Base-by-base conservation (phyloP, 805 yeast genomes). In the Yamadazyma ubonensis region DNA sequence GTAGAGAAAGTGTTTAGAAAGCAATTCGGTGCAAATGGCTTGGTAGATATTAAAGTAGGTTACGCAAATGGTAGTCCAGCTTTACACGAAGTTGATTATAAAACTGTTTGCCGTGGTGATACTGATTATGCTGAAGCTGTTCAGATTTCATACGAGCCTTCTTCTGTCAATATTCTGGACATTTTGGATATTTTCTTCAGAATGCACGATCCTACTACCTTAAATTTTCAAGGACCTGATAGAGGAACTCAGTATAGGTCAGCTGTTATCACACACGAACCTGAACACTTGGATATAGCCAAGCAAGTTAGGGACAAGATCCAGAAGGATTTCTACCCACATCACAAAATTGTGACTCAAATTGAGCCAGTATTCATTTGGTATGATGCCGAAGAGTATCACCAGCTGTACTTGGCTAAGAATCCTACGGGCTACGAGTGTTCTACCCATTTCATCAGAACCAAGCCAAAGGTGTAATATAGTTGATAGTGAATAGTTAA, bases 301-400 rank as follows among this genome's bases (percentile, higher is more conserved):
- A 46, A 62, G 38, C 52, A 58, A 19, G 67, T 72, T 2, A 73
- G 75, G 48, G 72, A 73, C 17, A 71, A 69, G 33, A 71, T 79
- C 57, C 93, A 89, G 58, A 75, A 76, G 41, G 73, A 76, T 43
- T 93, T 91, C 86, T 84, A 82, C 61, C 81, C 82, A n/a, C 70
- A 73, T 34, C 73, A 82, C 53, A 66, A 67, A 42, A 83, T 93
- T 19, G 83, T 68, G 33, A 89, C 98, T 1, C 65, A 64, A 32
- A 76, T 90, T 37, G 84, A 78, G 54, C 83, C 86, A 6, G 73
- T 88, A 32, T 58, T 68, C 36, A 71, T 70, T 43, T 93, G 86
- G 73, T 83, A 81, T 69, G 96, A 90, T 57, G 98, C 97, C n/a
- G 99, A 91, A 63, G 90, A 81, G 26, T 91, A 90, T 59, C 99